Percentiles rank a stretch among this genome's conserved stretches.
phyloP scores from a whole-genome alignment of 2,329 filamentous ascomycete genomes.

The Ophiosphaerella narmari region DNA sequence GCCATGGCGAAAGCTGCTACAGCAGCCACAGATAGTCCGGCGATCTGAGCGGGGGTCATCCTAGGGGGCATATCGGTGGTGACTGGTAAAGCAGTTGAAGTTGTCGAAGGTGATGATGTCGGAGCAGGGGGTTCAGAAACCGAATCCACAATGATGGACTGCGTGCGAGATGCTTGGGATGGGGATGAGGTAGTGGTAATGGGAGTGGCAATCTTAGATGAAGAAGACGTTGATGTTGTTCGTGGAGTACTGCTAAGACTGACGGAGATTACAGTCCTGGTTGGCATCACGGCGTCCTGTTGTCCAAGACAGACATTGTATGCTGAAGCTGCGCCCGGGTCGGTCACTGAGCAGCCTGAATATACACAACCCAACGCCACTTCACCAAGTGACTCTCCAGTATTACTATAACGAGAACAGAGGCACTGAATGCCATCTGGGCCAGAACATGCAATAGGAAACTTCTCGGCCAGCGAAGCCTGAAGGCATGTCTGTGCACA shows the following conservation, averaged over 20 bases:
- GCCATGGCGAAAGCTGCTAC: slow-evolving; percentile 44
- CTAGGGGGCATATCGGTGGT: slow-evolving; percentile 21
- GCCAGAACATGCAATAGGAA: slow-evolving; percentile 41
- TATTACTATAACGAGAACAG: slow-evolving; percentile 45
- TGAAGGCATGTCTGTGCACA: slow-evolving; percentile 46
- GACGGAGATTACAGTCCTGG: slow-evolving; percentile 41
- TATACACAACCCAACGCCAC: slow-evolving; percentile 45
- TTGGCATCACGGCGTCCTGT: slow-evolving; percentile 42
- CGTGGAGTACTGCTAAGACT: slow-evolving; percentile 27
- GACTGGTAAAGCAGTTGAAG: slow-evolving; percentile 15
- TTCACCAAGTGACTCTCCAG: slow-evolving; percentile 45
- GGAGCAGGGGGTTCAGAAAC: slow-evolving; percentile 27
- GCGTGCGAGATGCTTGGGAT: slow-evolving; percentile 17
- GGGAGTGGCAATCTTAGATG: slow-evolving; percentile 13
- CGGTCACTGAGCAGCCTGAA: slow-evolving; percentile 34
- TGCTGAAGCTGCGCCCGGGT: slow-evolving; percentile 29
- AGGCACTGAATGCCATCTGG: slow-evolving; percentile 40
- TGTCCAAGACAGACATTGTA: slow-evolving; percentile 46
- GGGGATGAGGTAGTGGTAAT: slow-evolving; percentile 14
- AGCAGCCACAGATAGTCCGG: slow-evolving; percentile 44
- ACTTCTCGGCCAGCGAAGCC: slow-evolving; percentile 38
- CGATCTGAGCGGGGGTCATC: slow-evolving; percentile 47
- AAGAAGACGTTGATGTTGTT: slow-evolving; percentile 17
- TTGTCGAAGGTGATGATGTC: slow-evolving; percentile 22
- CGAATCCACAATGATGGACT: slow-evolving; percentile 33